Conservation (phyloP, 129 eudicot species). For the Deinandra increscens region DNA sequence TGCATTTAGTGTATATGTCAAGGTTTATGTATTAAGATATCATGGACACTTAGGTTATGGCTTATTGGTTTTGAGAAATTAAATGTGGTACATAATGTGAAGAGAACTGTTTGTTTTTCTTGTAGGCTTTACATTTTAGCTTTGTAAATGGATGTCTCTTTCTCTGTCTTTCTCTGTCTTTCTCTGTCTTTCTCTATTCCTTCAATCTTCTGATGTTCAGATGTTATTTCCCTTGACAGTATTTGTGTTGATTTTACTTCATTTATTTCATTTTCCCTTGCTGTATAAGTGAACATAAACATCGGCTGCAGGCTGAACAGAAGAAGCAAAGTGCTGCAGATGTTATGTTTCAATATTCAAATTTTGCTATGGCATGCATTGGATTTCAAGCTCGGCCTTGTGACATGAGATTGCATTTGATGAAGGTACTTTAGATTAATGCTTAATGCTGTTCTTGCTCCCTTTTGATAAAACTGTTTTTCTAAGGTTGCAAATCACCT, state of each 20-base stretch:
- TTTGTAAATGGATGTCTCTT: not conserved
- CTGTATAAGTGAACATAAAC: constrained; percentile 3
- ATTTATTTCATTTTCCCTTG: not conserved
- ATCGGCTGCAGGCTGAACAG: constrained; percentile 58
- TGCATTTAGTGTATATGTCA: not conserved
- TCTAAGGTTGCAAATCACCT: not conserved
- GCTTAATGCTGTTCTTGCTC: constrained; percentile 6
- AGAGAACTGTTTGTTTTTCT: not conserved
- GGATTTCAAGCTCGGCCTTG: constrained; percentile 91
- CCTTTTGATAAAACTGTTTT: constrained; percentile 1
- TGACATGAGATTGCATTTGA: constrained; percentile 90
- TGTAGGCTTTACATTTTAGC: constrained; percentile 6
- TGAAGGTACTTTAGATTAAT: constrained; percentile 58
- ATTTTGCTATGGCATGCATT: constrained; percentile 75
- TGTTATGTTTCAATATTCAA: constrained; percentile 74
- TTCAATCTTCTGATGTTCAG: not conserved
- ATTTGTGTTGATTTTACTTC: not conserved
- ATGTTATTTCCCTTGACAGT: not conserved
- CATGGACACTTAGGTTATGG: constrained; percentile 2
- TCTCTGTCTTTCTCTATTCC: not conserved
- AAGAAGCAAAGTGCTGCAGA: constrained; percentile 97
- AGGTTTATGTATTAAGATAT: constrained; percentile 6
- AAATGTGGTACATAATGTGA: not conserved
- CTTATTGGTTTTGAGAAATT: not conserved
- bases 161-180: not conserved